Conservation (phyloP, 768 basidiomycete species). For the Amanita subjunquillea region DNA sequence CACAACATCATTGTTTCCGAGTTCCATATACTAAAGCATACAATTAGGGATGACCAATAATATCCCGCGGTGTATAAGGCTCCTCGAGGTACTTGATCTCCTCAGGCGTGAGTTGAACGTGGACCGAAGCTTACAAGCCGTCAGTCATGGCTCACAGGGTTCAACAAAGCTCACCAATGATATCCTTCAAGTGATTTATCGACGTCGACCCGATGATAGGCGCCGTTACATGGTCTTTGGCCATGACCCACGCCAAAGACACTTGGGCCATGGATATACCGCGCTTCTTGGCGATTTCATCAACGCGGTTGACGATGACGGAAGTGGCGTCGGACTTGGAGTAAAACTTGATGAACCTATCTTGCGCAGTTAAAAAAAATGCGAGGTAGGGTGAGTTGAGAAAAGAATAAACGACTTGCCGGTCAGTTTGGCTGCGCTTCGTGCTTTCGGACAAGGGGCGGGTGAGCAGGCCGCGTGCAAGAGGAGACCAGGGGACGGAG, state of each 20-base stretch:
- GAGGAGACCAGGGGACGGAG: conserved; percentile 19
- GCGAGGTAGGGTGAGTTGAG: neutral
- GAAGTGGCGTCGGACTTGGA: neutral
- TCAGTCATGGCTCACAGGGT: no score
- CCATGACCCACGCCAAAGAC: conserved; percentile 40
- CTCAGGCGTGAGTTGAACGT: conserved; percentile 1
- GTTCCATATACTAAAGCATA: no score
- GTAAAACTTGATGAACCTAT: neutral
- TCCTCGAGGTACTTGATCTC: conserved; percentile 3
- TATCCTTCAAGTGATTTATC: conserved; percentile 38
- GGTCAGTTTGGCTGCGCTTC: neutral
- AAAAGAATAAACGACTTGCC: neutral
- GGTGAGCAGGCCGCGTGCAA: neutral
- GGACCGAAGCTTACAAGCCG: neutral
- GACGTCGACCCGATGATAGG: conserved; percentile 51
- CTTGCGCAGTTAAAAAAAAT: neutral
- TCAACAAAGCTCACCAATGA: conserved; percentile 25
- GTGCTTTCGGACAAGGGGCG: conserved; percentile 21
- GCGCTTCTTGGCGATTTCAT: conserved; percentile 42
- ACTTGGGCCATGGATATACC: conserved; percentile 48
- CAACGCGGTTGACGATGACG: conserved; percentile 25
- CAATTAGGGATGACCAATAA: neutral
- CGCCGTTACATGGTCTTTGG: conserved; percentile 39
- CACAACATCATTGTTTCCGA: no score
- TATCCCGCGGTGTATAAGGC: neutral